A percentile compares a stretch with the other conserved stretches of the same genome.
These are phyloP conservation scores for Fomitopsis schrenkii DNA, from an alignment of 1,284 basidiomycete genomes.

Conservation along the genomic window DNA sequence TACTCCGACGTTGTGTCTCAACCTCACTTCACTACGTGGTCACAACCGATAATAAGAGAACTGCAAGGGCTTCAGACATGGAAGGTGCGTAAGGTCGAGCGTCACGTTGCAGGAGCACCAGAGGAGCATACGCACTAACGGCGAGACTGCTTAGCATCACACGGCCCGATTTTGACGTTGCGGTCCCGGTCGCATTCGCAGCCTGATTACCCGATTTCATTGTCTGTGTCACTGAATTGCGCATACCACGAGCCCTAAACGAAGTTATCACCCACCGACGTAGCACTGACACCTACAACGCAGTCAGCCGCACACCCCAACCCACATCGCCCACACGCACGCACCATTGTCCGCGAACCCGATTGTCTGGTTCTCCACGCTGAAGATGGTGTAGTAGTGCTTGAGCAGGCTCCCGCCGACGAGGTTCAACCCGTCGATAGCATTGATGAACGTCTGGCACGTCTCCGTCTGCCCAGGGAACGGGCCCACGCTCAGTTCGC, in stretches of 20 bases:
- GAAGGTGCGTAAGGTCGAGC: too few species aligned
- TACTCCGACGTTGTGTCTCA: too few species aligned
- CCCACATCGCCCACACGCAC: not conserved
- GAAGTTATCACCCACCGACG: not conserved
- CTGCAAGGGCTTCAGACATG: too few species aligned
- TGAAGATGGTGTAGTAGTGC: constrained; percentile 54
- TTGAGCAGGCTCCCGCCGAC: constrained; percentile 49
- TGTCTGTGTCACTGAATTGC: not conserved
- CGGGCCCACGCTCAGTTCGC: constrained; percentile 50
- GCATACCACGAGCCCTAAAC: not conserved
- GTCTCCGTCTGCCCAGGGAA: constrained; percentile 40
- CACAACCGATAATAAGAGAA: too few species aligned
- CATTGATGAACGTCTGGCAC: constrained; percentile 53
- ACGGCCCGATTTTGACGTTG: not conserved
- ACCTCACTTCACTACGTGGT: too few species aligned
- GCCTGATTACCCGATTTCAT: not conserved
- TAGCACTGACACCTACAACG: not conserved
- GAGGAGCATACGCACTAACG: not conserved
- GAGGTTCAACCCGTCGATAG: constrained; percentile 41
- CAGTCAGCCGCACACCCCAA: not conserved
- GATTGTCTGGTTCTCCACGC: constrained; percentile 40
- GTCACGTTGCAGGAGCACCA: too few species aligned
- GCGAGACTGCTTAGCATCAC: not conserved
- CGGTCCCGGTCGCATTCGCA: not conserved
- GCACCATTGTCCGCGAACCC: constrained; percentile 41